Percentiles rank a stretch among this genome's conserved stretches.
phyloP scores from a whole-genome alignment of 441 rosid genomes.

The Syzygium malaccense region DNA sequence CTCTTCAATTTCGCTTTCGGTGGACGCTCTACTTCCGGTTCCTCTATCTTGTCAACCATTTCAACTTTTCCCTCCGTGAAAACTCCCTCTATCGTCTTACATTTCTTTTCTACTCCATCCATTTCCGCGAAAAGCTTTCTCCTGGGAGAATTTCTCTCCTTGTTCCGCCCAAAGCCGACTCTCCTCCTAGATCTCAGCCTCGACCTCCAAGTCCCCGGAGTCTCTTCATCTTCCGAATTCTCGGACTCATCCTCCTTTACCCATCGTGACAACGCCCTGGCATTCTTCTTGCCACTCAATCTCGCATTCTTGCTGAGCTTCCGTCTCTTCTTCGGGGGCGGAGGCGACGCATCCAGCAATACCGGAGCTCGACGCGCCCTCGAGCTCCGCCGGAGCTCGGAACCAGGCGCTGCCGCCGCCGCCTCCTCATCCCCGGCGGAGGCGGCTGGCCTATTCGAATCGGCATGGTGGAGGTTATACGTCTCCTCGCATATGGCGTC shows the following conservation, averaged over 20 bases:
- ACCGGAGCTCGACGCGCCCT: conserved; percentile 63
- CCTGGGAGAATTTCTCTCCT: conserved; percentile 8
- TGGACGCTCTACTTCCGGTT: conserved; percentile 7
- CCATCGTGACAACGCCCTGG: conserved; percentile 4
- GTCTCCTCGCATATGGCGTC: conserved; percentile 77
- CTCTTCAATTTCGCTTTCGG: conserved; percentile 14
- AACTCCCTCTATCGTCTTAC: background rate
- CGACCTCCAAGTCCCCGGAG: conserved; percentile 51
- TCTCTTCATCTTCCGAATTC: conserved; percentile 21
- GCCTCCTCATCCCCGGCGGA: conserved; percentile 4
- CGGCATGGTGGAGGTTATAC: conserved; percentile 64
- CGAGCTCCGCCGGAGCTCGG: conserved; percentile 73
- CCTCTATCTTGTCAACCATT: background rate
- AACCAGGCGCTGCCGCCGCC: background rate
- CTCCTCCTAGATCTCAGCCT: conserved; percentile 61
- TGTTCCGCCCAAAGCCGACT: conserved; percentile 15
- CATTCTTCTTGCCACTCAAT: conserved; percentile 12
- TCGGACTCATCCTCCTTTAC: conserved; percentile 18
- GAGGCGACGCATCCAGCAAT: conserved; percentile 76
- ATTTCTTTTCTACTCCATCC: conserved; percentile 1
- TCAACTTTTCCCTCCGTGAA: background rate
- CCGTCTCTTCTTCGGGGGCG: conserved; percentile 56
- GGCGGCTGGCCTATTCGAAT: conserved; percentile 13
- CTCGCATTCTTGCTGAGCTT: conserved; percentile 24
- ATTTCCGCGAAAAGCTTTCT: conserved; percentile 46